Evolutionary conservation across 805 yeast genomes (phyloP).

Genomic region (Kregervanrija fluxuum): DNA sequence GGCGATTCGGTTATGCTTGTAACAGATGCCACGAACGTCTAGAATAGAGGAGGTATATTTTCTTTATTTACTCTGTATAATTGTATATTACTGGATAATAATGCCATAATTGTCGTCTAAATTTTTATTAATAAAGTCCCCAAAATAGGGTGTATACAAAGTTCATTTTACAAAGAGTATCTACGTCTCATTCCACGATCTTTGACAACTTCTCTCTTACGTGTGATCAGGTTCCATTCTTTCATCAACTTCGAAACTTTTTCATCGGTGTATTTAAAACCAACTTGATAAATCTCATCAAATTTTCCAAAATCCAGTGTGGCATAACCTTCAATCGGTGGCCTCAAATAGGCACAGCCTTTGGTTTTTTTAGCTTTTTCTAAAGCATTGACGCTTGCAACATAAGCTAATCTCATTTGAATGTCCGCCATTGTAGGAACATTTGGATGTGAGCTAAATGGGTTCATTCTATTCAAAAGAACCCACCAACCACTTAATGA

Average conservation of each 20-base stretch:
- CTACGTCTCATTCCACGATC: constrained; percentile 40
- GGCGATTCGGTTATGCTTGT: constrained; percentile 95
- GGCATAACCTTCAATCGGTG: constrained; percentile 89
- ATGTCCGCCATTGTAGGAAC: constrained; percentile 94
- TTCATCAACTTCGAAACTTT: constrained; percentile 43
- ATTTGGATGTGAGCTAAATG: constrained; percentile 79
- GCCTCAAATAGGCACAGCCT: constrained; percentile 82
- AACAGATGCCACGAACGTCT: constrained; percentile 28
- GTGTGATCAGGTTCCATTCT: constrained; percentile 28
- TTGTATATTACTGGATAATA: constrained; percentile 2
- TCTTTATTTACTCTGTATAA: not conserved
- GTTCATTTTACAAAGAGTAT: constrained; percentile 44
- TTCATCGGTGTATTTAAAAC: constrained; percentile 62
- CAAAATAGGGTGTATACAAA: not conserved
- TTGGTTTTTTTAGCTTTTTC: constrained; percentile 79
- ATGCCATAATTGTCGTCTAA: not conserved
- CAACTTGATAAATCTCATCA: constrained; percentile 81
- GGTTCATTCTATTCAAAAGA: constrained; percentile 77
- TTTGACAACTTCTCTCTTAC: constrained; percentile 23
- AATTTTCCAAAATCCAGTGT: constrained; percentile 90
- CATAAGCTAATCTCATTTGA: constrained; percentile 88
- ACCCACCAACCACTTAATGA: constrained; percentile 92
- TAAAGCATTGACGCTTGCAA: constrained; percentile 87
- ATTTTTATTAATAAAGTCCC: not conserved
- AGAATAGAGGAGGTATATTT: constrained; percentile 1